phyloP scores from a whole-genome alignment of 2,329 filamentous ascomycete genomes.

The Aureobasidium namibiae region DNA sequence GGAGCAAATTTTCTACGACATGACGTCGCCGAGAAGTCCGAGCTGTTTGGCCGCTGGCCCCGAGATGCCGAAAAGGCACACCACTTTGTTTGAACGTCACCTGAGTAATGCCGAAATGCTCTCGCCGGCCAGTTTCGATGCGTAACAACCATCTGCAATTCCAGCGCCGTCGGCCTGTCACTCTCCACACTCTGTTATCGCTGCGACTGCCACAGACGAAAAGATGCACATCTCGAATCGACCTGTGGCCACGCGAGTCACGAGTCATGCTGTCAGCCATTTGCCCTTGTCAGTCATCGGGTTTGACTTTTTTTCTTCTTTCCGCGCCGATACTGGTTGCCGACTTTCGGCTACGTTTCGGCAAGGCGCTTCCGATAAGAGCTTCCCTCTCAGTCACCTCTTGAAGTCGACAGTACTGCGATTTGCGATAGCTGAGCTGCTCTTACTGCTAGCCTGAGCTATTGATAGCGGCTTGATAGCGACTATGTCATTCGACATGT shows the following conservation, averaged over 20 bases:
- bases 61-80: background rate
- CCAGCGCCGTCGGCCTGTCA: background rate
- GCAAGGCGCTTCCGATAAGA: background rate
- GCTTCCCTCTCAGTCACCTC: too few species aligned
- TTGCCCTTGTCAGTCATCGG: background rate
- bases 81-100: conserved; percentile 3
- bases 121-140: background rate
- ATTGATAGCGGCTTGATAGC: background rate
- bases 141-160: background rate
- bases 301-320: background rate
- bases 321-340: background rate
- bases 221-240: background rate
- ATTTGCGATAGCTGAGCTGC: background rate
- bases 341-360: conserved; percentile 7
- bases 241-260: background rate
- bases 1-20: conserved; percentile 9
- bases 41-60: background rate
- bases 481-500: background rate
- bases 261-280: background rate
- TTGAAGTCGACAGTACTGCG: background rate
- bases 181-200: conserved; percentile 5
- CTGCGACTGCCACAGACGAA: background rate
- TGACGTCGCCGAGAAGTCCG: conserved; percentile 10
- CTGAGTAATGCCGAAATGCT: background rate
- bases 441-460: too few species aligned